Conservation (phyloP, 2,329 filamentous ascomycete species). For the Botrytis fabae region DNA sequence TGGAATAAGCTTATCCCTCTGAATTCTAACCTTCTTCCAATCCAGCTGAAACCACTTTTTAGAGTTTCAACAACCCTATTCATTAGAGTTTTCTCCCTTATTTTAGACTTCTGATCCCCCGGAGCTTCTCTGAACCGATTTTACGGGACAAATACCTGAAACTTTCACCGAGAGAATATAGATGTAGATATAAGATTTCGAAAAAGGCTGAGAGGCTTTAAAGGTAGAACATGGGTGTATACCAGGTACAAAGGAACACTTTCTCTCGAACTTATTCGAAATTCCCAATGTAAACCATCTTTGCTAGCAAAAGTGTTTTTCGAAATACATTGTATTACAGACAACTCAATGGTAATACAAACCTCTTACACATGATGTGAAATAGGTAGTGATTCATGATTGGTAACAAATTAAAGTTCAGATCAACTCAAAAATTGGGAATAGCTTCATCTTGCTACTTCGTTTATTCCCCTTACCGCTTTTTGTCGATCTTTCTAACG, state of each 20-base stretch:
- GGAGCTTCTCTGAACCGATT: background rate
- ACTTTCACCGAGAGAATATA: background rate
- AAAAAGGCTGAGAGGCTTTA: background rate
- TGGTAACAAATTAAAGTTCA: background rate
- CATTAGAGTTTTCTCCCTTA: background rate
- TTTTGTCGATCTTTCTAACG: background rate
- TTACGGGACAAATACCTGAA: background rate
- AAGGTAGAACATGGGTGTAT: background rate
- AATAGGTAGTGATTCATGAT: background rate
- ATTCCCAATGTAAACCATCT: background rate
- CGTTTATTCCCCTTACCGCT: background rate
- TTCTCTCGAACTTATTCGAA: background rate
- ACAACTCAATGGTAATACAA: background rate
- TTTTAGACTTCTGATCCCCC: background rate
- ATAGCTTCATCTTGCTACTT: background rate
- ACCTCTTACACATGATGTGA: background rate
- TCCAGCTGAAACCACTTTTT: background rate
- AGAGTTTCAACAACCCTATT: background rate
- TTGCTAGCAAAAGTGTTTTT: background rate
- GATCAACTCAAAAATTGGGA: background rate
- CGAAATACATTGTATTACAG: background rate
- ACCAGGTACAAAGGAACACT: background rate
- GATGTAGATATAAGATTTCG: background rate
- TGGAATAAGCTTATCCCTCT: background rate
- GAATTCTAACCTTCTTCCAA: background rate